Evolutionary conservation across 352 stramenopile species (phyloP).

Genomic region (Phytophthora vignae): DNA sequence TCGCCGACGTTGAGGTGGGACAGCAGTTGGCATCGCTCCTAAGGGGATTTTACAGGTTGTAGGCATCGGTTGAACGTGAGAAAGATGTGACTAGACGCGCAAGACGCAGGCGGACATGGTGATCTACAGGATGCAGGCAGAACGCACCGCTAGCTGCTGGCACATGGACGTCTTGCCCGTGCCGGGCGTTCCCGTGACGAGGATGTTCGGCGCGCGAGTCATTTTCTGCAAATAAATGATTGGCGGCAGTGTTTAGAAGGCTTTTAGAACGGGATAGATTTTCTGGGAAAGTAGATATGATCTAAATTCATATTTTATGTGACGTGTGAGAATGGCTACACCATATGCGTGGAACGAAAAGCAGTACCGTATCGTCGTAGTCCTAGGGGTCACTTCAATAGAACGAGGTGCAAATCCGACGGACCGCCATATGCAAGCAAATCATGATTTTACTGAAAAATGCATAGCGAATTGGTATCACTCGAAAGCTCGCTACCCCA

Average conservation of each 20-base stretch:
- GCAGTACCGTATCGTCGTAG: no score
- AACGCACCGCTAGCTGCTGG: slow-evolving; percentile 87
- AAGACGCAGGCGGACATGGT: slow-evolving; percentile 9
- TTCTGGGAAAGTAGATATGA: slow-evolving; percentile 1
- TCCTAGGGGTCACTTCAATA: no score
- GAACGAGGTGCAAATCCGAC: no score
- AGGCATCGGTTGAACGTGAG: slow-evolving; percentile 16
- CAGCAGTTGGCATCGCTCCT: slow-evolving; percentile 84
- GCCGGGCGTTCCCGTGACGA: slow-evolving; percentile 97
- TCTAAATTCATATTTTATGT: slow-evolving; percentile 3
- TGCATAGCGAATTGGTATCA: no score
- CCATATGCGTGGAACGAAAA: no score
- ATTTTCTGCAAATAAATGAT: slow-evolving; percentile 35
- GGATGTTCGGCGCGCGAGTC: slow-evolving; percentile 93
- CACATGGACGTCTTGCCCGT: slow-evolving; percentile 96
- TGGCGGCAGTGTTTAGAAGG: slow-evolving; percentile 12
- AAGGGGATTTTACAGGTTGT: slow-evolving; percentile 7
- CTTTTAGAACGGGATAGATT: not conserved
- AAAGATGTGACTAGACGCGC: slow-evolving; percentile 13
- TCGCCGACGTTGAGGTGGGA: slow-evolving; percentile 96
- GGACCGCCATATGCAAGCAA: no score
- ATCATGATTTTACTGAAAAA: no score
- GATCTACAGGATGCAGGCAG: not conserved
- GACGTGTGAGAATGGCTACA: slow-evolving; percentile 16
- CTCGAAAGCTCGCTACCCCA: no score